Conservation (phyloP, 192 early-diverging fungal genomes). For the Coemansia umbellata region DNA sequence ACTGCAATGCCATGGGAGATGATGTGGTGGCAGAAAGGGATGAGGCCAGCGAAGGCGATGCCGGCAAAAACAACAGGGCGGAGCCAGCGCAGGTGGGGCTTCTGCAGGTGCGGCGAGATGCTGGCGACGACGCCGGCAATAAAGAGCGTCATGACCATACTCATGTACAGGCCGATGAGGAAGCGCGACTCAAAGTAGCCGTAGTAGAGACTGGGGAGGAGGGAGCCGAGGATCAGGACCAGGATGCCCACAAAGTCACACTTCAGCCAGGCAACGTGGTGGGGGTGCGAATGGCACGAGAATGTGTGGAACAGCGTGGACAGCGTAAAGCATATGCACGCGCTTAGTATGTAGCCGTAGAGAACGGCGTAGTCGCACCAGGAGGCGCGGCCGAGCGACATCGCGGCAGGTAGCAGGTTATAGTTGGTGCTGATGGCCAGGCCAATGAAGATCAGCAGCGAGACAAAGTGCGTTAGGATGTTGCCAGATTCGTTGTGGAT, state of each 20-base stretch:
- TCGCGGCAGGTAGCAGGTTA: constrained; percentile 34
- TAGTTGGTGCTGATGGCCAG: constrained; percentile 48
- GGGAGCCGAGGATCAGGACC: constrained; percentile 65
- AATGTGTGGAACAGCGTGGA: constrained; percentile 78
- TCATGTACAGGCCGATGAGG: constrained; percentile 56
- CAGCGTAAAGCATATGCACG: constrained; percentile 74
- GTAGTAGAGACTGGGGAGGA: constrained; percentile 50
- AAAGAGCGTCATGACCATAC: constrained; percentile 59
- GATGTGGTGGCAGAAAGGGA: constrained; percentile 74
- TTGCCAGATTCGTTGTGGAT: constrained; percentile 94
- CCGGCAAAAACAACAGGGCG: constrained; percentile 75
- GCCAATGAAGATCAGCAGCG: constrained; percentile 60
- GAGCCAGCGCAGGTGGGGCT: constrained; percentile 73
- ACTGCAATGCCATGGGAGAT: constrained; percentile 64
- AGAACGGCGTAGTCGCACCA: constrained; percentile 69
- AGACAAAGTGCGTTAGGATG: constrained; percentile 80
- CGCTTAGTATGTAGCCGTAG: constrained; percentile 72
- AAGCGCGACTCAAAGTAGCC: constrained; percentile 57
- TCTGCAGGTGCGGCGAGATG: constrained; percentile 63
- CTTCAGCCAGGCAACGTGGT: constrained; percentile 56
- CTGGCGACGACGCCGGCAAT: constrained; percentile 62
- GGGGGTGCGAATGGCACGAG: constrained; percentile 72
- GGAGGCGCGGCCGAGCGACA: constrained; percentile 42
- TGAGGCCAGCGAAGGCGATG: constrained; percentile 67
- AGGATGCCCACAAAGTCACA: constrained; percentile 93